Conservation (phyloP, 345 rosid genomes). For the Psidium friedrichsthalianum region DNA sequence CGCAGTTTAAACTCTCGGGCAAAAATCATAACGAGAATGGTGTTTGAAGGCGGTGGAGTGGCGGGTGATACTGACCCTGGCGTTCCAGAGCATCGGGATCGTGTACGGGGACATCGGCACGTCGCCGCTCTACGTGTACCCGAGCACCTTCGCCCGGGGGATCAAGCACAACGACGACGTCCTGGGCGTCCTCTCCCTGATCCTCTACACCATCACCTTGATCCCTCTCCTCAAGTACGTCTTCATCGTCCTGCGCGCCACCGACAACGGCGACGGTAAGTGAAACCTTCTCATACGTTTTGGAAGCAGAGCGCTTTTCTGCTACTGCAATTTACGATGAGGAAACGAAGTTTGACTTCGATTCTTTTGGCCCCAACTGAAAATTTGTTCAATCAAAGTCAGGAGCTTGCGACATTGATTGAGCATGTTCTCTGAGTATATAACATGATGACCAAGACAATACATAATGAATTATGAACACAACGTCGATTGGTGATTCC, state of each 20-base stretch:
- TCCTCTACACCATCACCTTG: constrained; percentile 41
- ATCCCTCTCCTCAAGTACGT: constrained; percentile 45
- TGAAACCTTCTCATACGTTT: background rate
- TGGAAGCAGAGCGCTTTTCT: background rate
- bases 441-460: background rate
- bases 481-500: background rate
- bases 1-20: background rate
- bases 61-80: constrained; percentile 29
- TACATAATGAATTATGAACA: background rate
- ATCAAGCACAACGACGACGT: constrained; percentile 35
- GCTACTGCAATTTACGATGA: background rate
- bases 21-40: background rate
- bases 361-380: background rate
- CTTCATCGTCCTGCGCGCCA: constrained; percentile 38
- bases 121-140: constrained; percentile 44
- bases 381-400: background rate
- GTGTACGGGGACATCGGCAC: constrained; percentile 58
- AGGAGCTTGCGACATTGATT: background rate
- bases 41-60: constrained; percentile 4
- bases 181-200: constrained; percentile 44
- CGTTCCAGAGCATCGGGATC: constrained; percentile 52
- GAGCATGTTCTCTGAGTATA: background rate
- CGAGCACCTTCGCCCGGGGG: constrained; percentile 20
- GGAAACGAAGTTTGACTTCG: background rate
- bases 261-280: constrained; percentile 48